Evolutionary conservation across 106 monocot species (phyloP).

Genomic region (Dendrobium officinale): DNA sequence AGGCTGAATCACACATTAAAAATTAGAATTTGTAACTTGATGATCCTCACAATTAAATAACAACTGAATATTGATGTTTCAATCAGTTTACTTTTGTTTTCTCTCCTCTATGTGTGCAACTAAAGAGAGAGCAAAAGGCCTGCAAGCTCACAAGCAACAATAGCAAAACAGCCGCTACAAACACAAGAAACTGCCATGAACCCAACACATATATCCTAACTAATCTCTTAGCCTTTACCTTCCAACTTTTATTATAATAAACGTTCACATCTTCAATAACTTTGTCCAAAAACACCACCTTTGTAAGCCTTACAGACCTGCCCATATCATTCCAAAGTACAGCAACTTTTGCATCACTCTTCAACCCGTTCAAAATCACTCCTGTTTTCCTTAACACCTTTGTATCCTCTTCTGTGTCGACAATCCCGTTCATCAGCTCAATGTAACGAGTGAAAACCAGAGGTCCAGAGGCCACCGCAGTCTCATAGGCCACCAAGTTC

Average conservation of each 20-base stretch:
- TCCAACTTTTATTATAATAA: conserved; percentile 17
- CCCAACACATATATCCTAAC: conserved; percentile 9
- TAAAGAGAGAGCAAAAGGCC: conserved; percentile 11
- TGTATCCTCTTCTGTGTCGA: conserved; percentile 11
- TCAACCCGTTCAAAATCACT: conserved; percentile 18
- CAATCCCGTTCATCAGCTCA: conserved; percentile 33
- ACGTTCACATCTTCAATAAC: conserved; percentile 23
- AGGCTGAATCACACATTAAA: too few relatives aligned
- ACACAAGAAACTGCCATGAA: conserved; percentile 13
- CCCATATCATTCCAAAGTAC: conserved; percentile 33
- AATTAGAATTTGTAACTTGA: too few relatives aligned
- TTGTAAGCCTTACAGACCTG: conserved; percentile 20
- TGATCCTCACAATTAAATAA: too few relatives aligned
- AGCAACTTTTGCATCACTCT: conserved; percentile 22
- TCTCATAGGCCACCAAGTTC: conserved; percentile 29
- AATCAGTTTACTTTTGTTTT: neutral
- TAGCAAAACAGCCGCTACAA: conserved; percentile 1
- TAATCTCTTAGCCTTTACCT: conserved; percentile 4
- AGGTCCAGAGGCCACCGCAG: conserved; percentile 4
- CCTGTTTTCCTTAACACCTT: conserved; percentile 12
- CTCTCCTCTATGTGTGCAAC: neutral
- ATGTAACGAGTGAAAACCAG: conserved; percentile 19
- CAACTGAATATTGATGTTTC: too few relatives aligned
- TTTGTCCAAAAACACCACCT: conserved; percentile 15
- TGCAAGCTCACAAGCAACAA: conserved; percentile 15